Evolutionary conservation across 2,329 filamentous ascomycete species (phyloP).

Genomic region (Aspergillus hortae): DNA sequence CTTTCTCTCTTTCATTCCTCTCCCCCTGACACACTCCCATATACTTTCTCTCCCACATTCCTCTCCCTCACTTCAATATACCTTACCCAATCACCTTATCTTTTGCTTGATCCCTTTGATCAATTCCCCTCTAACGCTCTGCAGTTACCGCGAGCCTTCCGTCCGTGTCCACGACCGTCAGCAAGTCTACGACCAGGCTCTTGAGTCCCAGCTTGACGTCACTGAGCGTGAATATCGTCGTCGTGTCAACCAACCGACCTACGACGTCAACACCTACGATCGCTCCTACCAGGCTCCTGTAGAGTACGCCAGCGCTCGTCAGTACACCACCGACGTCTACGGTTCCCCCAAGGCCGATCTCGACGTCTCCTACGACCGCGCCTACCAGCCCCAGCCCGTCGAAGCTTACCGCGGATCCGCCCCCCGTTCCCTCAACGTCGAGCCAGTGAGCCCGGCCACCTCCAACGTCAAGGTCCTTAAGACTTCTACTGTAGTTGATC

Average conservation of each 20-base stretch:
- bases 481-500: conserved; percentile 49
- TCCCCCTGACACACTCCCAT: neutral
- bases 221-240: conserved; percentile 64
- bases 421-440: conserved; percentile 26
- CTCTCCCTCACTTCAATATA: conserved; percentile 5
- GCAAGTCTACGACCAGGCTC: conserved; percentile 39
- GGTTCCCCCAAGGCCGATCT: conserved; percentile 9
- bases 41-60: neutral
- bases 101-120: conserved; percentile 7
- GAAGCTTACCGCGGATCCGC: conserved; percentile 41
- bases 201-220: conserved; percentile 49
- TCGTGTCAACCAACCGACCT: conserved; percentile 51
- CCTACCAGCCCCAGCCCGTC: conserved; percentile 33
- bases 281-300: conserved; percentile 12
- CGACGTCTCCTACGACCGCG: conserved; percentile 30
- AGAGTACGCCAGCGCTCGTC: conserved; percentile 15
- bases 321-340: conserved; percentile 23
- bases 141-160: conserved; percentile 56
- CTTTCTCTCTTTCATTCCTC: conserved; percentile 1
- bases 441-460: conserved; percentile 32
- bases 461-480: conserved; percentile 50
- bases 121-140: conserved; percentile 17
- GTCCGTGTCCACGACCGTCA: conserved; percentile 45
- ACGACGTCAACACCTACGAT: conserved; percentile 41
- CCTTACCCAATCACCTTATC: conserved; percentile 9